Evolutionary conservation across 2,329 filamentous ascomycete species (phyloP).

Genomic region (Arthrobotrys pseudoclavata): DNA sequence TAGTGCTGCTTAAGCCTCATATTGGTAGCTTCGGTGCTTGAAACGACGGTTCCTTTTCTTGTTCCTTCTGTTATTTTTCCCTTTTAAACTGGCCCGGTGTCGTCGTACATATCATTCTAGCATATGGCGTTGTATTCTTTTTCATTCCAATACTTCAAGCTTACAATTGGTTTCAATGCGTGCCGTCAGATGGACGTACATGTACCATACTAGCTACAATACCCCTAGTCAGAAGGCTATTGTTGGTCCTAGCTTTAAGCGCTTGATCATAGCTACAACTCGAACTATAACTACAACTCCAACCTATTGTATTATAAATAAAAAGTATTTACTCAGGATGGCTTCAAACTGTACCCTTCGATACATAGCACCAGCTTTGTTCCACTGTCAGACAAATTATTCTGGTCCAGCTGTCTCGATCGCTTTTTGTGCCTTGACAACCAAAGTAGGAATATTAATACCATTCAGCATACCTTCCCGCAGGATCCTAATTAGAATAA

Average conservation of each 20-base stretch:
- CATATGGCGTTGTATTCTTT: conserved; percentile 25
- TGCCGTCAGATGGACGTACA: not conserved
- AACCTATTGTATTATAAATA: conserved; percentile 23
- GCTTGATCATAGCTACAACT: not conserved
- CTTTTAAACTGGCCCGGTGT: conserved; percentile 13
- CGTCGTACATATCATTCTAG: conserved; percentile 44
- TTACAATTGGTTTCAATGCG: not conserved
- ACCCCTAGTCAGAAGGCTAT: not conserved
- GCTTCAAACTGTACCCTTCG: not conserved
- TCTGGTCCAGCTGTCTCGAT: not conserved
- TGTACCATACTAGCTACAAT: not conserved
- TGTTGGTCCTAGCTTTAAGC: conserved; percentile 1
- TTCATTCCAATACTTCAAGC: not conserved
- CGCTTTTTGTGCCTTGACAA: not conserved
- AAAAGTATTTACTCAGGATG: not conserved
- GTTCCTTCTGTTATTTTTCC: conserved; percentile 6
- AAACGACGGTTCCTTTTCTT: conserved; percentile 10
- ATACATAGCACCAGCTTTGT: not conserved
- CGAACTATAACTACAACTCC: not conserved
- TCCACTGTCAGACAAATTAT: no score
- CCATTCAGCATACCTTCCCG: no score
- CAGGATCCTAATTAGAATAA: conserved; percentile 4
- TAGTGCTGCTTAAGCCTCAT: not conserved
- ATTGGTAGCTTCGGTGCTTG: conserved; percentile 19
- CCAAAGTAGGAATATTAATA: not conserved